A percentile compares a stretch with the other conserved stretches of the same genome.
These are phyloP conservation scores for Mucor plumbeus DNA, from an alignment of 371 early-diverging fungal species.

Conservation along the genomic window DNA sequence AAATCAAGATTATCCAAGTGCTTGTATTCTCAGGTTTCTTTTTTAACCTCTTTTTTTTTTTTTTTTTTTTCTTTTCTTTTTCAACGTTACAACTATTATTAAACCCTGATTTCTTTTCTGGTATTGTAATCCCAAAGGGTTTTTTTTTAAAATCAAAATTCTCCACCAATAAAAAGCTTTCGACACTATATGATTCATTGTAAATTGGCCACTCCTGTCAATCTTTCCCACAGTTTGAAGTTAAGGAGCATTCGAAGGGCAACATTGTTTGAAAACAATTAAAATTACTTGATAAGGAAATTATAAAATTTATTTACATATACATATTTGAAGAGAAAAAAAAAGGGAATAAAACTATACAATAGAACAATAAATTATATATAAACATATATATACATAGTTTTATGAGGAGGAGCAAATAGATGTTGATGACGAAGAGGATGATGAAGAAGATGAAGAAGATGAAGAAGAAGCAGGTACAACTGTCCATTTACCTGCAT, in stretches of 20 bases:
- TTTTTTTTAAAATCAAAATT: neutral
- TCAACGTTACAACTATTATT: neutral
- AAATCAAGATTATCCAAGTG: too few relatives aligned
- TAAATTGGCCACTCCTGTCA: conserved; percentile 21
- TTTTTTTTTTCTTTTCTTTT: too few relatives aligned
- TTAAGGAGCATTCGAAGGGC: too few relatives aligned
- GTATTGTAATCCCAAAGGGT: neutral
- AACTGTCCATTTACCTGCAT: conserved; percentile 19
- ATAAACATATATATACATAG: conserved; percentile 7
- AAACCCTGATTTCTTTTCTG: conserved; percentile 1
- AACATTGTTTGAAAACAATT: neutral
- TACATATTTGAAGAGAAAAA: neutral
- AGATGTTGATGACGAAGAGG: neutral
- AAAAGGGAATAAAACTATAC: conserved; percentile 7
- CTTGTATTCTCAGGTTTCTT: neutral
- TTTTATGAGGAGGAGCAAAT: conserved; percentile 2
- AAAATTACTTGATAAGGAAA: conserved; percentile 13
- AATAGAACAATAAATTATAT: neutral
- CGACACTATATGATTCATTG: conserved; percentile 22
- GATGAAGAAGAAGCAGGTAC: conserved; percentile 12
- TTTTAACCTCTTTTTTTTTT: too few relatives aligned
- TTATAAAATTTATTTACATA: conserved; percentile 8
- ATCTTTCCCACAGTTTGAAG: conserved; percentile 21
- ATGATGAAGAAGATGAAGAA: neutral
- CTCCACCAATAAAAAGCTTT: conserved; percentile 13